Evolutionary conservation across 164 flowering plant genomes (phyloP), one percentile per base, ranked within the genome.

Genomic region (Cinnamomum micranthum): DNA sequence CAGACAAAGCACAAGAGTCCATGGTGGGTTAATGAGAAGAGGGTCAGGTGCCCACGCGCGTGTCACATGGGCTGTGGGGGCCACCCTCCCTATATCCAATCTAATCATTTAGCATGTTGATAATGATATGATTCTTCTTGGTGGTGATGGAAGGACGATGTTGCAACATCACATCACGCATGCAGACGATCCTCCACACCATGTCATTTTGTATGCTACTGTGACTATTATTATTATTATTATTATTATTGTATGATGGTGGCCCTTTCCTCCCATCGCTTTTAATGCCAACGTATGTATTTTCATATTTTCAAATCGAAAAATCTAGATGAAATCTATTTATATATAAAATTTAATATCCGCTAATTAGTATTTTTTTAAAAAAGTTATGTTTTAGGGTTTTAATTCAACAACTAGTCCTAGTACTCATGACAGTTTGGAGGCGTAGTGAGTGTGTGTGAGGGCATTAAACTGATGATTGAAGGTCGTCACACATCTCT

Each of bases 1-100:
- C 27, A 25, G 27, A 47, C 41, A 51, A 51, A 22, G 33, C 17
- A 20, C 19, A 20, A 31, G 67, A 6, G 69, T 4, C n/a, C 22
- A 14, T 17, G 35, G 2, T 19, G 12, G 24, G 0, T n/a, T 22
- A 4, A 23, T 20, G 66, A 64, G 5, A 24, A 20, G 27, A 11
- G 47, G 19, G 25, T 47, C 55, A 2, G 52, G 28, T 35, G 55
- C 55, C 71, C 71, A 47, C 71, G 58, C 55, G 71, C 24, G 0
- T 10, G n/a, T 69, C 71, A 69, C 71, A 50, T 69, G 71, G 71
- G 69, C 69, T 4, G 71, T 50, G 24, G 71, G 71, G 11, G 15
- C 71, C 58, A 23, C 4, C 52, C 20, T 25, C 6, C 27, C 20
- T 6, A 25, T 25, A 64, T 64, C 67, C 17, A 64, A 20, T 67